phyloP scores from a whole-genome alignment of 495 filamentous ascomycete genomes.

The Clavariopsis aquatica region DNA sequence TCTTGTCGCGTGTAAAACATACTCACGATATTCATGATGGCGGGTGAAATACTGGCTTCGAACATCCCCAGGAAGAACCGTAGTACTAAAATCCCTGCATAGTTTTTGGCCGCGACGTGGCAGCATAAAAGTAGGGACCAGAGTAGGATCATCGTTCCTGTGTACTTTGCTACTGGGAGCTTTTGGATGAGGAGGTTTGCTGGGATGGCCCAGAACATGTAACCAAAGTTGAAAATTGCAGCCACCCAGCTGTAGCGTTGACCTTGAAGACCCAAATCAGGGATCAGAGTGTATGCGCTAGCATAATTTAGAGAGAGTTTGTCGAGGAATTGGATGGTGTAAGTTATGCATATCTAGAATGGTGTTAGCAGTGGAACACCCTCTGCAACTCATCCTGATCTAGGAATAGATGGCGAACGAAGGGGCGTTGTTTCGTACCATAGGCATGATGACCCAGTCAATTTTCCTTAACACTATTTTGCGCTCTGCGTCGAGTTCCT shows the following conservation, averaged over 20 bases:
- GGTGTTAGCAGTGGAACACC: neutral
- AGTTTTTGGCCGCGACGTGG: slow-evolving; percentile 58
- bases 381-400: neutral
- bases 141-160: slow-evolving; percentile 60
- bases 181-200: slow-evolving; percentile 59
- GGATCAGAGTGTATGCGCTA: slow-evolving; percentile 41
- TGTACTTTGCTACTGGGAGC: slow-evolving; percentile 59
- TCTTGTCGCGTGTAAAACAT: slow-evolving; percentile 59
- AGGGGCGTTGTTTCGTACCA: slow-evolving; percentile 7
- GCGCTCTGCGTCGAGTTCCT: slow-evolving; percentile 35
- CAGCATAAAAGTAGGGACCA: slow-evolving; percentile 61
- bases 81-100: slow-evolving; percentile 55
- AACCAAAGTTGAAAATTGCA: slow-evolving; percentile 75
- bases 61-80: slow-evolving; percentile 60
- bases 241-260: slow-evolving; percentile 69
- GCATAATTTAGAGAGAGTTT: slow-evolving; percentile 32
- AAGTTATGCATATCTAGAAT: slow-evolving; percentile 27
- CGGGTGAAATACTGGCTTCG: slow-evolving; percentile 53
- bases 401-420: too few species aligned
- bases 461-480: slow-evolving; percentile 36
- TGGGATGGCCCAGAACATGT: slow-evolving; percentile 51
- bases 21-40: slow-evolving; percentile 43
- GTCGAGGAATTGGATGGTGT: slow-evolving; percentile 37
- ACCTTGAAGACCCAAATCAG: slow-evolving; percentile 55
- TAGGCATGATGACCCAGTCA: slow-evolving; percentile 41